A percentile compares a stretch with the other conserved stretches of the same genome.
phyloP scores from a whole-genome alignment of 768 basidiomycete species.

The Tulasnella sp. region DNA sequence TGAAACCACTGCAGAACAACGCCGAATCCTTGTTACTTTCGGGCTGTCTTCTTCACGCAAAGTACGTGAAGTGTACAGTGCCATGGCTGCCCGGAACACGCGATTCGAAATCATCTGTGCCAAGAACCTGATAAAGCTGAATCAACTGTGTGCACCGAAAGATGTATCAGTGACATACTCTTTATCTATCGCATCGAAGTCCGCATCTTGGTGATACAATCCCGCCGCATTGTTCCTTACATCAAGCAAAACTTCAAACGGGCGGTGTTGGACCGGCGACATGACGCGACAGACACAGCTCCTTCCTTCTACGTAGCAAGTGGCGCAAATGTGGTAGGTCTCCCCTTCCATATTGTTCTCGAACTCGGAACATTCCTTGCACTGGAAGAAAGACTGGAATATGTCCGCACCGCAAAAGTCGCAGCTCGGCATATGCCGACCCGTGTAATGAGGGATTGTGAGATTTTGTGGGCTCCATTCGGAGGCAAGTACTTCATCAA shows the following conservation, averaged over 20 bases:
- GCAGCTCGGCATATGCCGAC: constrained; percentile 30
- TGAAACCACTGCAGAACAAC: background rate
- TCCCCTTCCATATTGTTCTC: background rate
- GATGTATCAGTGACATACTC: background rate
- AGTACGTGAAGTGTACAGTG: too few relatives aligned
- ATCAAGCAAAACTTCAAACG: constrained; percentile 35
- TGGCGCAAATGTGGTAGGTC: constrained; percentile 43
- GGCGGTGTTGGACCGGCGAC: constrained; percentile 46
- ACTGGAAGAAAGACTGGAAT: constrained; percentile 73
- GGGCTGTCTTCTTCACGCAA: background rate
- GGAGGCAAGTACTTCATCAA: constrained; percentile 40
- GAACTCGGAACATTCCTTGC: constrained; percentile 33
- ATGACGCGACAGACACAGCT: constrained; percentile 52
- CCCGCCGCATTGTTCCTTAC: constrained; percentile 28
- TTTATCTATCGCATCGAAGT: background rate
- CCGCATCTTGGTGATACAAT: background rate
- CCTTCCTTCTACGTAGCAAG: constrained; percentile 68
- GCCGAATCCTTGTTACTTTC: background rate
- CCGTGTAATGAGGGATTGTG: background rate
- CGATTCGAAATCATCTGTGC: background rate
- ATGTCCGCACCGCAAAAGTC: constrained; percentile 76
- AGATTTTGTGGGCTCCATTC: constrained; percentile 29
- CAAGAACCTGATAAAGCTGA: constrained; percentile 1
- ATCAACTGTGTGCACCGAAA: background rate
- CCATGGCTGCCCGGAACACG: constrained; percentile 9